A percentile compares a stretch with the other conserved stretches of the same genome.
Evolutionary conservation across 441 rosid species (phyloP).

Genomic region (Croton laevigatus): DNA sequence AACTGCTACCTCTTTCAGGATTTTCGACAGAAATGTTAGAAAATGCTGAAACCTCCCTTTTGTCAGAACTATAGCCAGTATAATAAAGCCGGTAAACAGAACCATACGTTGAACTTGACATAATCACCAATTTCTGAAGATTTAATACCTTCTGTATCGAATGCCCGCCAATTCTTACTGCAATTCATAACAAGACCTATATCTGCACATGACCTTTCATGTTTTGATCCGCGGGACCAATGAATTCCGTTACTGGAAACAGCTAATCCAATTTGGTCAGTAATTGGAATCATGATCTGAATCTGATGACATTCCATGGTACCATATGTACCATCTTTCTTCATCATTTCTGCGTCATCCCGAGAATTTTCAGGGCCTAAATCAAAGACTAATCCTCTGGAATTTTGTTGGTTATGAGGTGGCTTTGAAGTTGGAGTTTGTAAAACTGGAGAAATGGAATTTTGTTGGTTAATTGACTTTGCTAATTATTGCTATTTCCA

Average conservation of each 20-base stretch:
- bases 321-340: slow-evolving; percentile 94
- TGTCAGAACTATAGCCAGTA: slow-evolving; percentile 54
- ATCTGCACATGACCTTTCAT: slow-evolving; percentile 42
- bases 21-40: slow-evolving; percentile 32
- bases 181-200: slow-evolving; percentile 64
- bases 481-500: background rate
- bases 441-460: slow-evolving; percentile 21
- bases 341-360: slow-evolving; percentile 56
- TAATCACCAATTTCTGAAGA: slow-evolving; percentile 65
- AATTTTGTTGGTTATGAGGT: background rate
- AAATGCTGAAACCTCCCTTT: slow-evolving; percentile 26
- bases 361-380: slow-evolving; percentile 43
- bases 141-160: slow-evolving; percentile 59
- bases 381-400: slow-evolving; percentile 49
- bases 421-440: slow-evolving; percentile 4
- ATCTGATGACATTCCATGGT: slow-evolving; percentile 50
- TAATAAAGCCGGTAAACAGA: slow-evolving; percentile 78
- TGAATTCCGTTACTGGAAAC: slow-evolving; percentile 74
- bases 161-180: slow-evolving; percentile 79
- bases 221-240: slow-evolving; percentile 60
- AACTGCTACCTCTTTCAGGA: slow-evolving; percentile 41
- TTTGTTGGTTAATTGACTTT: slow-evolving; percentile 2
- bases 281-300: slow-evolving; percentile 35
- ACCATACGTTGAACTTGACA: slow-evolving; percentile 56
- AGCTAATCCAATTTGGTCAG: slow-evolving; percentile 49